Evolutionary conservation across 176 grass and related monocot genomes (phyloP).

Genomic region (Zoysia pacifica): DNA sequence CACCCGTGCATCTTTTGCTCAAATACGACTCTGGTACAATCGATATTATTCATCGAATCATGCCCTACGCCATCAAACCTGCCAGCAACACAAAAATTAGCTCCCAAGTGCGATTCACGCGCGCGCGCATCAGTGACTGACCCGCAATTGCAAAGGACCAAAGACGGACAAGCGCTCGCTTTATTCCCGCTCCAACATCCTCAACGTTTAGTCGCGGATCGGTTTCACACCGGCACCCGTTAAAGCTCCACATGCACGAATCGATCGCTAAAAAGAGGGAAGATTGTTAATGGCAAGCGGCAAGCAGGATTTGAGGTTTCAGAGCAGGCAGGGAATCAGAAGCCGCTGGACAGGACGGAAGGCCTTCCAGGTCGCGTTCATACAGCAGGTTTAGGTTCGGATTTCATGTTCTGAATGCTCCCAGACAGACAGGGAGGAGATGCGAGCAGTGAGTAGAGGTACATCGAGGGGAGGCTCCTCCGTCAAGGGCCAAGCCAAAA

Average conservation of each 20-base stretch:
- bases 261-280: slow-evolving; percentile 21
- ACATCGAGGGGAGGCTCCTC: slow-evolving; percentile 22
- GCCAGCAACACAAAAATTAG: slow-evolving; percentile 6
- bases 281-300: slow-evolving; percentile 21
- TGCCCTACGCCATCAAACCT: slow-evolving; percentile 44
- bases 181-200: slow-evolving; percentile 49
- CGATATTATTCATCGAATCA: slow-evolving; percentile 28
- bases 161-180: slow-evolving; percentile 38
- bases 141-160: slow-evolving; percentile 12
- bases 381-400: slow-evolving; percentile 13
- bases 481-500: slow-evolving; percentile 58
- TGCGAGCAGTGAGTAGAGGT: slow-evolving; percentile 22
- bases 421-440: slow-evolving; percentile 25
- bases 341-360: slow-evolving; percentile 27
- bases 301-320: slow-evolving; percentile 41
- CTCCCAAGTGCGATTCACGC: slow-evolving; percentile 13
- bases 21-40: background rate
- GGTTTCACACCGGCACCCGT: slow-evolving; percentile 45
- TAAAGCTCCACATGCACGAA: slow-evolving; percentile 37
- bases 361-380: slow-evolving; percentile 46
- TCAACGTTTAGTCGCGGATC: slow-evolving; percentile 24
- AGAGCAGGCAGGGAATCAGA: slow-evolving; percentile 43
- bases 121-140: background rate
- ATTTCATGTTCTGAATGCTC: slow-evolving; percentile 28
- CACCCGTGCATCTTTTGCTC: background rate